Evolutionary conservation across 306 rosid genomes (phyloP), one percentile per base, ranked within the genome.

Genomic region (Cyamopsis tetragonoloba): DNA sequence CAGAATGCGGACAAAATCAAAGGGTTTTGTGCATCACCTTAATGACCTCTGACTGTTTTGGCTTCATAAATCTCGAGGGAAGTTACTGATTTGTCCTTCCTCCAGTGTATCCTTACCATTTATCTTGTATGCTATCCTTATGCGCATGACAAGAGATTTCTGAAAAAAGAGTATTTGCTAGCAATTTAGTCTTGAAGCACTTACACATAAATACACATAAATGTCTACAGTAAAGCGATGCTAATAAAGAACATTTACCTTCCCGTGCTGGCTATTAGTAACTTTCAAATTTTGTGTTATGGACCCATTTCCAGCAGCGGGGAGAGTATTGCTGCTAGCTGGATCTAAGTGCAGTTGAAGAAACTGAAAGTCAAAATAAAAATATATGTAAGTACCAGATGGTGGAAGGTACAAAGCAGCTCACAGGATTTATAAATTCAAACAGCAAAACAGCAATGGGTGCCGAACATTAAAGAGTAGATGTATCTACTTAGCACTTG

Each of bases 341-440:
- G 97, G 95, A 73, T 95, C 99, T 17, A 95, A 79, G 75, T 95
- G 95, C 86, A 95, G 63, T 66, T 95, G 99, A 62, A 95, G 96
- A 79, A 95, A 95, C 99, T 95, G 96, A 46, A 70, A 62, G 50
- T 79, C 61, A 51, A 80, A 70, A 35, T 47, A 62, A 79, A 66
- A 34, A 80, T 60, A 75, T 50, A 72, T 4, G 41, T 88, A 46
- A 88, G 83, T 77, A 23, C 70, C 38, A 37, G 56, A 51, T 22
- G 58, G 70, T 39, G 47, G 18, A 46, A 72, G 41, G 74, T 63
- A 37, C 48, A 44, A 61, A 70, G 56, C 46, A 70, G 43, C 72
- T 35, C 56, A 31, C 30, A 59, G 67, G 18, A 73, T 72, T 18
- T 69, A 27, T 12, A 37, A 44, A 34, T 55, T 31, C 70, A 82